Evolutionary conservation across 2,329 filamentous ascomycete genomes (phyloP), one percentile per base, ranked within the genome.

Genomic region (Xylaria sp.): DNA sequence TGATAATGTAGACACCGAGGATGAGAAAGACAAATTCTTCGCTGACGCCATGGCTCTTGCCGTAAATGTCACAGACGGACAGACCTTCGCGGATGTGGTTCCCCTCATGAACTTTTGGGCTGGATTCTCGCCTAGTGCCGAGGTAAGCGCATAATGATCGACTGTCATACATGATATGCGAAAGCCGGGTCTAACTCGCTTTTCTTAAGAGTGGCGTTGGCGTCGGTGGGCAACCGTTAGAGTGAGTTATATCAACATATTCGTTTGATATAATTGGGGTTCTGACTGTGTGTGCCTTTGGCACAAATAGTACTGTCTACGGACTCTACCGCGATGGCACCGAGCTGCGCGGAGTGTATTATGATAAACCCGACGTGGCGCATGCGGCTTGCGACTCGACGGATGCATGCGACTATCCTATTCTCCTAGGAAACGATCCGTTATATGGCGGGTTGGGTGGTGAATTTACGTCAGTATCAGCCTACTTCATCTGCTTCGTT

Each of bases 311-410:
- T 35, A 74, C 72, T n/a, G 72, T 74, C 12, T 74, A 74, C 19
- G 72, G 72, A 2, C 70, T 74, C 19, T 74, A 74, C 45, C 71
- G 72, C 15, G 69, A 70, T 38, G 72, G 72, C 31, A 74, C 72
- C n/a, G 72, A 74, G 63, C 65, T 74, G 8, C 70, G 72, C n/a
- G 72, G 69, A 37, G 70, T 74, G 8, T 74, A 74, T 60, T 74
- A 74, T 49, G 70, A 69, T 12, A 74, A 74, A 33, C 70, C 70
- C 2, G 66, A 73, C n/a, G 72, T 74, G 9, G 72, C 70, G 12
- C 67, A 60, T 21, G 72, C 72, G 23, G 72, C 72, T 0, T 74
- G 72, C 38, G 61, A 74, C 19, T 74, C 72, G 9, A 74, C 72
- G 4, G 72, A 72, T 4, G 66, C 69, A 9, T 74, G 72, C 57